These are phyloP conservation scores for Salix exigua DNA, from an alignment of 345 rosid genomes.

Conservation along the genomic window DNA sequence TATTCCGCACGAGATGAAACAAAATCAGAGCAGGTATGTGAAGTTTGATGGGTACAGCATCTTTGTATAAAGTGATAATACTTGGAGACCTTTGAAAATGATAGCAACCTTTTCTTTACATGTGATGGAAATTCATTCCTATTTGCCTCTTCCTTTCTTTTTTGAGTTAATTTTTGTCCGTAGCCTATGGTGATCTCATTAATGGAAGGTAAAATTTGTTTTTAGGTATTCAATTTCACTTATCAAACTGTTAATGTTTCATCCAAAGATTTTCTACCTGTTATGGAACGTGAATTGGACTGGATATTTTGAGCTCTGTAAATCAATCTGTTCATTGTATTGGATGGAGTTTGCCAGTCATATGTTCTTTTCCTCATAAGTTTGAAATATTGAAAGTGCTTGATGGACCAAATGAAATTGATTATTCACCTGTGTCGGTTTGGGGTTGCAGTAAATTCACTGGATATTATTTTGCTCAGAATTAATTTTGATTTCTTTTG, in stretches of 20 bases:
- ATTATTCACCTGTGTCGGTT: too few species aligned
- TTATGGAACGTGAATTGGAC: not conserved
- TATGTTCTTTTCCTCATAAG: not conserved
- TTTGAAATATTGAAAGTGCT: not conserved
- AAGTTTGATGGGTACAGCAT: not conserved
- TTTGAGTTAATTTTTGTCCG: not conserved
- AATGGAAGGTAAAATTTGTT: not conserved
- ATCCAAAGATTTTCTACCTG: not conserved
- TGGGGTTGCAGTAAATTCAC: too few species aligned
- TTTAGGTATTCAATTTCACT: not conserved
- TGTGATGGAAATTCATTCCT: not conserved
- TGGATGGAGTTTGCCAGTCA: not conserved
- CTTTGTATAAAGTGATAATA: too few species aligned
- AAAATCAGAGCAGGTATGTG: not conserved
- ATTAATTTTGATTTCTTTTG: not conserved
- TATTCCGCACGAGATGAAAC: not conserved
- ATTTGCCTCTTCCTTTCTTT: not conserved
- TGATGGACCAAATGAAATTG: not conserved
- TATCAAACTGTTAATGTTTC: not conserved
- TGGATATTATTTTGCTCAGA: not conserved
- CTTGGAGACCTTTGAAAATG: not conserved
- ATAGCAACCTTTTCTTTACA: not conserved
- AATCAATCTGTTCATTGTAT: not conserved
- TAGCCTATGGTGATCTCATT: not conserved
- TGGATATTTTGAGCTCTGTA: not conserved